Percentiles rank a stretch among this genome's conserved stretches.
phyloP scores from a whole-genome alignment of 1,284 basidiomycete species.

The Ceratorhiza oryzae-sativae region DNA sequence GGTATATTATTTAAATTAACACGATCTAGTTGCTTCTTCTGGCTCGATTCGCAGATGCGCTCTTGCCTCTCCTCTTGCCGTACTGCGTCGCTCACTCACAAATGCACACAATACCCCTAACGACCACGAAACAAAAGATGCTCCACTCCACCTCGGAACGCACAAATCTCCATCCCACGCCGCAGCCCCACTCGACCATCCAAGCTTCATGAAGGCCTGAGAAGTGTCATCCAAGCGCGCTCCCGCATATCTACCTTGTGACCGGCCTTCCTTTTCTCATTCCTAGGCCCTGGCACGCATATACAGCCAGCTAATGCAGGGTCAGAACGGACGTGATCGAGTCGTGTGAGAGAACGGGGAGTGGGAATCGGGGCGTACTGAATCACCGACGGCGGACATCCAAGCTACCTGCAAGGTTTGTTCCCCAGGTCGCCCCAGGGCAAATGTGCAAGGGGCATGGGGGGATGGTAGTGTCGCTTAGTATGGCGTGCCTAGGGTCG shows the following conservation, averaged over 20 bases:
- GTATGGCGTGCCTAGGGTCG: conserved; percentile 2
- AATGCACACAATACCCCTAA: not conserved
- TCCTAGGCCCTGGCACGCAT: not conserved
- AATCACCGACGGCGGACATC: not conserved
- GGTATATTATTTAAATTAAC: not conserved
- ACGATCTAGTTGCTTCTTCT: not conserved
- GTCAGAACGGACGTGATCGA: not conserved
- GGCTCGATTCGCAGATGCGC: conserved; percentile 22
- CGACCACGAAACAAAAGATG: not conserved
- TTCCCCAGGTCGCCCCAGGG: not conserved
- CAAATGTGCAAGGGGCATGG: not conserved
- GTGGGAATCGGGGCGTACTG: not conserved
- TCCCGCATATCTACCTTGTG: not conserved
- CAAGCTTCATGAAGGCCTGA: not conserved
- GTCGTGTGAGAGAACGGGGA: not conserved
- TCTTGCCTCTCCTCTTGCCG: not conserved
- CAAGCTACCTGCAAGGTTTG: not conserved
- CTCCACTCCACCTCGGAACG: not conserved
- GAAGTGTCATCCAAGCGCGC: not conserved
- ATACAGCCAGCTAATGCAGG: not conserved
- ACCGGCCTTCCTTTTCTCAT: not conserved
- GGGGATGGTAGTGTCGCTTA: not conserved
- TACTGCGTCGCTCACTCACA: not conserved
- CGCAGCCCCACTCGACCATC: not conserved
- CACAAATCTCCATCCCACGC: not conserved